Base-by-base conservation (phyloP, 148 eudicot species). In the Chenopodium formosanum region DNA sequence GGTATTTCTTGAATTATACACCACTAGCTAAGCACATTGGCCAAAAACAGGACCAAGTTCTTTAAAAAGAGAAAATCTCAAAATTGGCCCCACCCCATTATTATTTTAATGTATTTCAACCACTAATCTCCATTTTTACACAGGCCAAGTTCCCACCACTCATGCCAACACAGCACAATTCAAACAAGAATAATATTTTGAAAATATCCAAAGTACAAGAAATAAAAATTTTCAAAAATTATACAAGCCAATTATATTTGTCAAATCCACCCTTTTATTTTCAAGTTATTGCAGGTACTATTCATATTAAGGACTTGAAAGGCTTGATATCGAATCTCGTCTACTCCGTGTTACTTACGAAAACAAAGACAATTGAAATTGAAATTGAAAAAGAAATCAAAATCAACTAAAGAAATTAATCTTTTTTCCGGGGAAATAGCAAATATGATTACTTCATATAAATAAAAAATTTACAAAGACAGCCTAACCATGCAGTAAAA, bases 71-170 rank as follows among this genome's bases (percentile, higher is more conserved):
- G 20, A 8, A 77, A 17, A 29, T 82, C 73, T 20, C 70, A 63
- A 19, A 80, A 37, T 63, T 80, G 84, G 34, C 66, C 85, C 85
- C 78, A 64, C 81, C 85, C 78, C 50, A 4, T 37, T 29, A 7
- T 22, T 27, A 3, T 27, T n/a, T 27, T n/a, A 31, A 70, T 40
- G 29, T 46, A 76, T 68, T 76, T 67, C 58, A 64, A 64, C 58
- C 32, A 73, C 76, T 47, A 23, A 9, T n/a, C 20, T 46, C 1
- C 19, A 47, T 2, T 47, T 47, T 47, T 73, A n/a, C 76, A 73
- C 29, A n/a, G 8, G 12, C 10, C 20, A 70, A 19, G 6, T 4
- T 70, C 50, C 74, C 65, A 0, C 11, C 65, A 20, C 3, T 22
- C 46, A 69, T 4, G 22, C 73, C 73, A 13, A 14, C 22, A 69